Base-by-base conservation (phyloP, 2,329 filamentous ascomycete genomes). In the Ceratocystiopsis sp. region DNA sequence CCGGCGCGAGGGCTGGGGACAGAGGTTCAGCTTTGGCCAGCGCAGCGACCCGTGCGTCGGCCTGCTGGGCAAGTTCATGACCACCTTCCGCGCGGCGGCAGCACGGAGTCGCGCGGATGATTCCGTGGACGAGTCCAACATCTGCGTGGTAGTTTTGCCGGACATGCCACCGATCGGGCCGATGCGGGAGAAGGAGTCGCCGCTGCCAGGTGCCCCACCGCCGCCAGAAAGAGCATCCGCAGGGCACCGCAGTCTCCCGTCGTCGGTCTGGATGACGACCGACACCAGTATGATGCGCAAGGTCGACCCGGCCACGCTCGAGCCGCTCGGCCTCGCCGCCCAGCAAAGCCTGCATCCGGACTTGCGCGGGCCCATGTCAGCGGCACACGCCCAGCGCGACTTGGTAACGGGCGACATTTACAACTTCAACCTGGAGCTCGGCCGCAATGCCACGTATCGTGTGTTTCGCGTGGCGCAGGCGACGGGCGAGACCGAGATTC, bases 361-460 rank as follows among this genome's bases (percentile, higher is more conserved):
- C 0, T 66, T 93, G 13, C 73, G 64, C 13, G 84, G 84, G 0
- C 71, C 69, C 0, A 55, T 83, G 14, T 78, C 79, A 2, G 78
- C 73, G 35, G 73, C 84, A 0, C 85, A 93, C 55, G 74, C 79
- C 0, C 75, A 79, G 43, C 69, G 72, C 0, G 83, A 91, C 55
- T 80, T 79, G 0, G 58, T 61, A 0, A 86, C 78, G 0, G 84
- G 84, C 8, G 83, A 91, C 49, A 55, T 83, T 8, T 89, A 74
- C 67, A 93, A 91, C 59, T 89, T 74, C 61, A 93, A 93, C 53
- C 69, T 87, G n/a, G 67, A 75, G 0, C 56, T 83, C 19, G 76
- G 75, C 0, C 57, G 57, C 0, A 54, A 53, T 0, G 55, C 72
- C 0, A 73, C 66, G 0, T 89, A 87, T 54, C 75, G 80, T n/a